Conservation (phyloP, 2,329 filamentous ascomycete genomes). For the Penicillium sp. region DNA sequence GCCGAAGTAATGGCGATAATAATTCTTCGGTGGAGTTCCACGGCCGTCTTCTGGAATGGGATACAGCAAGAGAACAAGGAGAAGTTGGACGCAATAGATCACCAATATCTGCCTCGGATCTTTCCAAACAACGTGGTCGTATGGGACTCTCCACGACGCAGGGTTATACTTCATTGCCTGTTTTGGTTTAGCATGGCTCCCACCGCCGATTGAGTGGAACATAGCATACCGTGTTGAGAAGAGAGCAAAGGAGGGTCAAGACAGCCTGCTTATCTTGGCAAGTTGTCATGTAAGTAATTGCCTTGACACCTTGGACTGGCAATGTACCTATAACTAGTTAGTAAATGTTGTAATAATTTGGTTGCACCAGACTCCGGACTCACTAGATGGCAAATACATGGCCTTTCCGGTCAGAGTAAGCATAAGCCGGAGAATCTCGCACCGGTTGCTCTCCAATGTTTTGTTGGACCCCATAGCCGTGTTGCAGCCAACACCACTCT, state of each 20-base stretch:
- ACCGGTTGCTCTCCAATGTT: constrained; percentile 88
- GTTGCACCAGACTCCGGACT: constrained; percentile 21
- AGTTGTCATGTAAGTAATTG: constrained; percentile 84
- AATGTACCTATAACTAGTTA: constrained; percentile 53
- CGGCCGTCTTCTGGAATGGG: constrained; percentile 75
- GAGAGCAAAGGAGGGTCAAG: constrained; percentile 82
- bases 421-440: constrained; percentile 81
- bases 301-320: constrained; percentile 76
- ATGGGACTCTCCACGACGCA: constrained; percentile 87
- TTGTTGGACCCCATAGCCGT: constrained; percentile 82
- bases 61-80: constrained; percentile 82
- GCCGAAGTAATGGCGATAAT: constrained; percentile 87
- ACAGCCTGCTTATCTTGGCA: constrained; percentile 89
- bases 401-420: constrained; percentile 84
- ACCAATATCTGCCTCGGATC: constrained; percentile 88
- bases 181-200: constrained; percentile 12
- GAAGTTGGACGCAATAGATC: constrained; percentile 84
- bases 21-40: constrained; percentile 73
- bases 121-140: constrained; percentile 87
- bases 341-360: neutral
- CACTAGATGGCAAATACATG: constrained; percentile 83
- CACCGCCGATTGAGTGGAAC: constrained; percentile 31
- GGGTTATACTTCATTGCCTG: constrained; percentile 95
- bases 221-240: constrained; percentile 80
- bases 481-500: constrained; percentile 95